Evolutionary conservation across 106 monocot genomes (phyloP).

Genomic region (Acorus gramineus): DNA sequence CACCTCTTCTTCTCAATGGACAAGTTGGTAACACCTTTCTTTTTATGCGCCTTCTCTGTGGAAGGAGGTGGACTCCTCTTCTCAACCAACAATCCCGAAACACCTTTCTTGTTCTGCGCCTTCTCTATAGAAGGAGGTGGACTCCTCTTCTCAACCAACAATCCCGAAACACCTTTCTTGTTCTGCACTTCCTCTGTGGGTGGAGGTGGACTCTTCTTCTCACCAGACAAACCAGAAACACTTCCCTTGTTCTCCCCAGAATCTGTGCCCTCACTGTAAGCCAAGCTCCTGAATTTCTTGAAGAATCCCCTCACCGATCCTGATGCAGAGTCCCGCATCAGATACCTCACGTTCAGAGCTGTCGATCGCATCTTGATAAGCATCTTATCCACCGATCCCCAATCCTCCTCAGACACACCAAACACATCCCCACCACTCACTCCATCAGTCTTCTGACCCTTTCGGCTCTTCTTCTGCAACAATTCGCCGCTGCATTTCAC

Average conservation of each 20-base stretch:
- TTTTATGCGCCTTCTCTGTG: neutral
- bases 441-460: too few species aligned
- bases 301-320: neutral
- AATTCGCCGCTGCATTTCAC: too few species aligned
- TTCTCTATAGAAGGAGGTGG: neutral
- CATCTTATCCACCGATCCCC: too few species aligned
- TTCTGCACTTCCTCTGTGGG: neutral
- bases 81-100: neutral
- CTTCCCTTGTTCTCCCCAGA: neutral
- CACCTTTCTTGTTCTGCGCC: neutral
- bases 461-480: too few species aligned
- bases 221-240: slow-evolving; percentile 1
- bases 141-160: slow-evolving; percentile 1
- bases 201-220: neutral
- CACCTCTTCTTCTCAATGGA: too few species aligned
- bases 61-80: neutral
- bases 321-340: too few species aligned
- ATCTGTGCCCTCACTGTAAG: neutral
- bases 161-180: neutral
- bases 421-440: too few species aligned
- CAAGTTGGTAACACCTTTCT: neutral
- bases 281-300: slow-evolving; percentile 5
- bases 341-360: too few species aligned
- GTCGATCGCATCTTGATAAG: too few species aligned
- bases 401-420: too few species aligned